phyloP scores from a whole-genome alignment of 2,329 filamentous ascomycete genomes.

The Orbilia quercus region DNA sequence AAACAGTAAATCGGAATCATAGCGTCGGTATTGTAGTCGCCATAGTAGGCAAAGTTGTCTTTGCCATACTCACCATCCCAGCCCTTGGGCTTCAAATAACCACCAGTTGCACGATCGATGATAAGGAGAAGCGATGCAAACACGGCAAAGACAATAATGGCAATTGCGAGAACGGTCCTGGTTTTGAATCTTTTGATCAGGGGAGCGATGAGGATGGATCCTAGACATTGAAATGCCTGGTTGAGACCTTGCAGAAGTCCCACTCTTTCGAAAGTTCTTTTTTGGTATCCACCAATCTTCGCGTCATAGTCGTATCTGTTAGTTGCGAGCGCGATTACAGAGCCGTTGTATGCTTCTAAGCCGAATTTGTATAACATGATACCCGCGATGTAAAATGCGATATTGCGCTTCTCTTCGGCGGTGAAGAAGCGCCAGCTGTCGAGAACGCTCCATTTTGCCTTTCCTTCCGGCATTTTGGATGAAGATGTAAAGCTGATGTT shows the following conservation, averaged over 20 bases:
- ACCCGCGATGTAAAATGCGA: constrained; percentile 66
- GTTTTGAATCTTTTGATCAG: constrained; percentile 67
- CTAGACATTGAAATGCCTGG: constrained; percentile 67
- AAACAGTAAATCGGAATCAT: constrained; percentile 67
- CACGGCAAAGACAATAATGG: constrained; percentile 66
- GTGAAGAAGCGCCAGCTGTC: constrained; percentile 62
- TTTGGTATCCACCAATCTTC: constrained; percentile 60
- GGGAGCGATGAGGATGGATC: constrained; percentile 67
- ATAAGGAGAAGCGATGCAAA: constrained; percentile 67
- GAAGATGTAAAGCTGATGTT: neutral
- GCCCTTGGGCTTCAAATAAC: constrained; percentile 63
- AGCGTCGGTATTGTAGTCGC: constrained; percentile 66
- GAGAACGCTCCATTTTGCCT: constrained; percentile 32
- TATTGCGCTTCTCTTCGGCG: constrained; percentile 65
- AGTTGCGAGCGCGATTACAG: constrained; percentile 66
- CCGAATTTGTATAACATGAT: constrained; percentile 70
- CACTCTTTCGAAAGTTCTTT: constrained; percentile 65
- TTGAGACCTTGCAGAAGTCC: constrained; percentile 67
- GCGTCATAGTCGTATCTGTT: constrained; percentile 67
- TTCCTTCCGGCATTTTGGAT: constrained; percentile 42
- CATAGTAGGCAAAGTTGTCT: constrained; percentile 64
- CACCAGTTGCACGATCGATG: constrained; percentile 67
- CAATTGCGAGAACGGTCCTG: constrained; percentile 65
- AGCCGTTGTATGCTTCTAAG: constrained; percentile 68
- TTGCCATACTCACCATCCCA: constrained; percentile 60